Evolutionary conservation across 2,329 filamentous ascomycete species (phyloP).

Genomic region (Phaeophleospora eucalypticola): DNA sequence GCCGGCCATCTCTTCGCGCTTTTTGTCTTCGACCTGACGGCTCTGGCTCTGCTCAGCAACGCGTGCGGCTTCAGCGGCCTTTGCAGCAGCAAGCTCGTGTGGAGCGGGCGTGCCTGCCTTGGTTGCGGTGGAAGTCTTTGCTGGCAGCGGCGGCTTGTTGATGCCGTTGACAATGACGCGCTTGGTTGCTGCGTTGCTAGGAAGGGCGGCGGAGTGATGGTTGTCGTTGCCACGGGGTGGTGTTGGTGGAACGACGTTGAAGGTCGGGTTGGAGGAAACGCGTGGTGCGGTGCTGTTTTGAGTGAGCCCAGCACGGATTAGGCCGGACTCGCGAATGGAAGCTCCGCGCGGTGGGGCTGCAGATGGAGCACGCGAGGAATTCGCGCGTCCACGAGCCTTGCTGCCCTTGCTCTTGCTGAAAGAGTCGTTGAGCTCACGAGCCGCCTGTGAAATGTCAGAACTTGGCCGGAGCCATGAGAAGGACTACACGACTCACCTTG

Average conservation of each 20-base stretch:
- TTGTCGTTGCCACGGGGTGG: neutral
- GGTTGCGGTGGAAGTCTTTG: neutral
- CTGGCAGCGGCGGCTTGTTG: neutral
- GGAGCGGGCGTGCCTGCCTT: neutral
- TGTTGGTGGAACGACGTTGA: neutral
- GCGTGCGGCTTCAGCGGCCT: neutral
- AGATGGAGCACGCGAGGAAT: neutral
- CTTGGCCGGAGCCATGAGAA: too few species aligned
- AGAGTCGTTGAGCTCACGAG: neutral
- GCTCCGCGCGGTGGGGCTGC: neutral
- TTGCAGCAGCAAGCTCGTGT: neutral
- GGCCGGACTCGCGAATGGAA: neutral
- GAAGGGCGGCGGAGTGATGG: neutral
- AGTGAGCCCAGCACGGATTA: neutral
- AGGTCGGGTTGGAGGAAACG: neutral
- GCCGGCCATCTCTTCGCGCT: neutral
- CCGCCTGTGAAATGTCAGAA: neutral
- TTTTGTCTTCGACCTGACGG: neutral
- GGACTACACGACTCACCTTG: too few species aligned
- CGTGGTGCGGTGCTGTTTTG: neutral
- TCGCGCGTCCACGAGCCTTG: neutral
- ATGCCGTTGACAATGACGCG: neutral
- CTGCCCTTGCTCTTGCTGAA: neutral
- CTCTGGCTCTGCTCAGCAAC: neutral
- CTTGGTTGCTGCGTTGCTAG: neutral